phyloP scores from a whole-genome alignment of 73 alveolate species.

The Tetrahymena elliotti region DNA sequence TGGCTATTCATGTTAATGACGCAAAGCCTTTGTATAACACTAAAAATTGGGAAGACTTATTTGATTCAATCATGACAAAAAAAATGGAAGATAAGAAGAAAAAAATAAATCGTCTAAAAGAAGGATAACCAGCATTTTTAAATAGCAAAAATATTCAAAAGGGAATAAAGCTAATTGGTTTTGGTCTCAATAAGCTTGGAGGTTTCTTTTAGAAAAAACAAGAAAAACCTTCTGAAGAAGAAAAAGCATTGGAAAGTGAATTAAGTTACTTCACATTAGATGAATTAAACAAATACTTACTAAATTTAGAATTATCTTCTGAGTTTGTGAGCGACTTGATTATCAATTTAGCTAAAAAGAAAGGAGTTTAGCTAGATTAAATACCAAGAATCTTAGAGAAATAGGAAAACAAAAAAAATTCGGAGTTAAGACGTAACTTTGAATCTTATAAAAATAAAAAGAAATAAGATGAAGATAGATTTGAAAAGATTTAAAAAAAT shows the following conservation, averaged over 20 bases:
- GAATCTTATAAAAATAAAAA: background rate
- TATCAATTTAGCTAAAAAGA: slow-evolving; percentile 14
- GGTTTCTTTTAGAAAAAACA: background rate
- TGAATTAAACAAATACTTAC: slow-evolving; percentile 7
- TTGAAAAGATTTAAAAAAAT: background rate
- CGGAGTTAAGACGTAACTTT: slow-evolving; percentile 4
- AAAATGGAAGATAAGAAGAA: slow-evolving; percentile 28
- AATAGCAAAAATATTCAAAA: slow-evolving; percentile 7
- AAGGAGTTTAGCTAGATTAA: slow-evolving; percentile 7
- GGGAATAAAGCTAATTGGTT: slow-evolving; percentile 27
- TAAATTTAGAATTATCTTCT: slow-evolving; percentile 5
- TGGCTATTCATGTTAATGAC: background rate
- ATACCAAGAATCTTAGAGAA: slow-evolving; percentile 24
- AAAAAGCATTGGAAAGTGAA: slow-evolving; percentile 19
- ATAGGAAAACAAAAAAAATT: slow-evolving; percentile 17
- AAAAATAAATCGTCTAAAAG: background rate
- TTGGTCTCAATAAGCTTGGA: slow-evolving; percentile 3
- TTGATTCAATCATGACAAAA: slow-evolving; percentile 2
- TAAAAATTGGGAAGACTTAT: slow-evolving; percentile 17
- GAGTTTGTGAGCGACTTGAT: slow-evolving; percentile 27
- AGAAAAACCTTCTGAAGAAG: background rate
- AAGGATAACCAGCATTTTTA: background rate
- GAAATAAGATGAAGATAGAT: slow-evolving; percentile 10
- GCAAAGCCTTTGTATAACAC: background rate
- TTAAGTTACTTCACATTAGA: slow-evolving; percentile 14